Evolutionary conservation across 2,329 filamentous ascomycete species (phyloP).

Genomic region (Apiospora arundinis): DNA sequence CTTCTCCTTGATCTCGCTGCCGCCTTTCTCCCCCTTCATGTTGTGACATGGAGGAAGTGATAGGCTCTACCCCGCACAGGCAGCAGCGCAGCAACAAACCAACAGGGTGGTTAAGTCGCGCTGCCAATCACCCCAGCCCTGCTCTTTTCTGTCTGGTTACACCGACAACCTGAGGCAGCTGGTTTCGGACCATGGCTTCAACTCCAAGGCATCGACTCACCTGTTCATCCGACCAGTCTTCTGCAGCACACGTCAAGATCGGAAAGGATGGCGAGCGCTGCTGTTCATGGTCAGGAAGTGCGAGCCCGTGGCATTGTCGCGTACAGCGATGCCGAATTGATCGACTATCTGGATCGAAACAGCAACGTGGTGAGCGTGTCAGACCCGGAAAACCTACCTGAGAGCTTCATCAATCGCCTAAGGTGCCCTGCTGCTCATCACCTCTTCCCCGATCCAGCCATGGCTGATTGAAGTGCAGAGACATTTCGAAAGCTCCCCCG

Average conservation of each 20-base stretch:
- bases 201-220: too few relatives aligned
- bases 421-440: not conserved
- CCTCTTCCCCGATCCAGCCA: not conserved
- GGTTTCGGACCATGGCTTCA: too few relatives aligned
- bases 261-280: not conserved
- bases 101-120: too few relatives aligned
- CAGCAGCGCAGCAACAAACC: too few relatives aligned
- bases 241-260: not conserved
- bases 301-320: not conserved
- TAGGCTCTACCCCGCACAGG: too few relatives aligned
- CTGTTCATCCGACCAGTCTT: not conserved
- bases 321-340: not conserved
- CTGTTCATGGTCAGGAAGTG: not conserved
- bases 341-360: not conserved
- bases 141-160: too few relatives aligned
- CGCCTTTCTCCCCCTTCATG: too few relatives aligned
- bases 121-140: too few relatives aligned
- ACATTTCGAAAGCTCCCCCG: not conserved
- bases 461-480: not conserved
- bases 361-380: not conserved
- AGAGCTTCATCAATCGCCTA: not conserved
- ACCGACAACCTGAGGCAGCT: too few relatives aligned
- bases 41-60: too few relatives aligned
- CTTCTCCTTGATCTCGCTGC: too few relatives aligned
- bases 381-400: not conserved